A percentile compares a stretch with the other conserved stretches of the same genome.
Conservation (phyloP, 176 grass and related monocot genomes). For the Ampelocalamus luodianensis region DNA sequence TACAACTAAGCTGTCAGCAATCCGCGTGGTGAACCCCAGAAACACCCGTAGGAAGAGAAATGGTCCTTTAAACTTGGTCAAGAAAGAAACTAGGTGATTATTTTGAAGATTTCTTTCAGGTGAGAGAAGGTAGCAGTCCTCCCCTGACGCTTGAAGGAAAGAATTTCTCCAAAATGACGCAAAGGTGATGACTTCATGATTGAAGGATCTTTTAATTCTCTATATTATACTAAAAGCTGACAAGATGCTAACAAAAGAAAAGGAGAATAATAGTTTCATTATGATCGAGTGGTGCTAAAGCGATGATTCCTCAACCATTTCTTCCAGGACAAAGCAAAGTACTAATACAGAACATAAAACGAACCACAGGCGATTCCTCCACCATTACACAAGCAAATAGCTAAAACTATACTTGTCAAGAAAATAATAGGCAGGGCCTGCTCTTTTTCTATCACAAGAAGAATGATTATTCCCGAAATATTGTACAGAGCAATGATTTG, state of each 20-base stretch:
- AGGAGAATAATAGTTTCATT: conserved; percentile 38
- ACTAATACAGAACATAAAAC: conserved; percentile 24
- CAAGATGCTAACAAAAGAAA: conserved; percentile 41
- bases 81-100: conserved; percentile 32
- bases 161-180: conserved; percentile 63
- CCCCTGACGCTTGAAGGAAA: conserved; percentile 59
- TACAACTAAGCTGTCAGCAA: conserved; percentile 30
- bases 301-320: conserved; percentile 46
- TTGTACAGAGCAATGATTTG: conserved; percentile 37
- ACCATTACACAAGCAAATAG: conserved; percentile 42
- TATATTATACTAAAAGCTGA: conserved; percentile 46
- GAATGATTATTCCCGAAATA: conserved; percentile 29
- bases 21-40: conserved; percentile 20
- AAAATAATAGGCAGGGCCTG: conserved; percentile 28
- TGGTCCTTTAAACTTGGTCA: conserved; percentile 49
- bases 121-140: conserved; percentile 47
- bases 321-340: conserved; percentile 30
- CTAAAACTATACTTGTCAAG: conserved; percentile 36
- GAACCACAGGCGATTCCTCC: conserved; percentile 25
- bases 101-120: conserved; percentile 32
- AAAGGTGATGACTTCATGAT: conserved; percentile 65
- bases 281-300: conserved; percentile 51
- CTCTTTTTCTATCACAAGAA: conserved; percentile 40
- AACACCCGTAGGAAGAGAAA: conserved; percentile 48
- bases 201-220: conserved; percentile 46